Percentiles rank a stretch among this genome's conserved stretches.
phyloP scores from a whole-genome alignment of 176 grass and related monocot genomes.

The Poa pratensis region DNA sequence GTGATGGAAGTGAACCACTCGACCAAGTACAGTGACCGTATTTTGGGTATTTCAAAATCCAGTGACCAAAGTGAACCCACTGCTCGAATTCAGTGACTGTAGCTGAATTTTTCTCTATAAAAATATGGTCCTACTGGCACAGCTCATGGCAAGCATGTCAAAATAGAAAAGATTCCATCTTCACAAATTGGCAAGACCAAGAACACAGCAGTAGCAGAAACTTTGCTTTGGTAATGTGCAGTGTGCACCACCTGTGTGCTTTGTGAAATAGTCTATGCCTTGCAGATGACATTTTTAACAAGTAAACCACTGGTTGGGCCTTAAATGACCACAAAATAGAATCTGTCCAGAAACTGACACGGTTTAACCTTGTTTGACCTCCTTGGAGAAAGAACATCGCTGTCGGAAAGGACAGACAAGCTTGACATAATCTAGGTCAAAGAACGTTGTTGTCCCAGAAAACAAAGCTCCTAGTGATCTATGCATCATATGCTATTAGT shows the following conservation, averaged over 20 bases:
- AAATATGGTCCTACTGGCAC: slow-evolving; percentile 14
- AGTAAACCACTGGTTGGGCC: slow-evolving; percentile 32
- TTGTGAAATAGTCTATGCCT: slow-evolving; percentile 1
- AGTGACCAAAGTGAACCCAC: too few relatives aligned
- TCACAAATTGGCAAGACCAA: slow-evolving; percentile 14
- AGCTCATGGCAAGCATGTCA: slow-evolving; percentile 14
- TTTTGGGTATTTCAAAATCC: too few relatives aligned
- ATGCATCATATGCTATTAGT: slow-evolving; percentile 25
- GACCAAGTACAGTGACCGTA: too few relatives aligned
- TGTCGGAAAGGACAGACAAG: slow-evolving; percentile 39
- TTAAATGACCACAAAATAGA: slow-evolving; percentile 45
- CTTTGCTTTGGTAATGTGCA: neutral
- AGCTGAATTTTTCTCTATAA: too few relatives aligned
- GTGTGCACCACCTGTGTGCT: neutral
- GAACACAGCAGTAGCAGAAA: slow-evolving; percentile 25
- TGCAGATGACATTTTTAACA: slow-evolving; percentile 25
- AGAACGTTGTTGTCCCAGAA: slow-evolving; percentile 38
- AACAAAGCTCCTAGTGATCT: slow-evolving; percentile 44
- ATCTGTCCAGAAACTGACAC: slow-evolving; percentile 36
- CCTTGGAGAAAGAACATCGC: slow-evolving; percentile 39
- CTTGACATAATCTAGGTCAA: slow-evolving; percentile 39
- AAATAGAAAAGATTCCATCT: neutral
- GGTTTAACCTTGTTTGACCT: slow-evolving; percentile 63
- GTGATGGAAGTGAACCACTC: too few relatives aligned
- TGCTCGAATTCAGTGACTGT: too few relatives aligned